Base-by-base conservation (phyloP, 805 yeast species). In the Hagleromyces aurorensis region DNA sequence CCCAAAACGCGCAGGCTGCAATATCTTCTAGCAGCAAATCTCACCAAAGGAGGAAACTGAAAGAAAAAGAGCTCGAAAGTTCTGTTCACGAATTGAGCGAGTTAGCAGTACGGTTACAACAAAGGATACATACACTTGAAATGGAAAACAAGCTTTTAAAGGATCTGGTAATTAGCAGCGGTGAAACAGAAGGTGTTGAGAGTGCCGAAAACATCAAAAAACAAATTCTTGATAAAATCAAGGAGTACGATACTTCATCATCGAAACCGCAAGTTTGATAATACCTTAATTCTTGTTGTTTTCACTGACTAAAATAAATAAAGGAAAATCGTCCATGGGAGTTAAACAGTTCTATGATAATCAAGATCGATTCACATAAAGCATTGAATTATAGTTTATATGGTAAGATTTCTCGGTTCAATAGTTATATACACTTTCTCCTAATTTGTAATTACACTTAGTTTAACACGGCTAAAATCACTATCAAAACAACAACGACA, bases 91-190 rank as follows among this genome's bases (percentile, higher is more conserved):
- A 80, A 36, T 65, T 89, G 44, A 75, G 74, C 44, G 87, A 81
- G 18, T 59, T 72, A 37, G 76, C 87, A 10, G 59, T 64, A 27
- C 62, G 63, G 13, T 65, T 86, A 38, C 94, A 86, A 55, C 67
- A 71, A 48, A 76, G 76, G 50, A 73, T 91, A 35, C 77, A 77
- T 55, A 83, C 89, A 33, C 62, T 89, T 41, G 94, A 87, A 59
- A 84, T 85, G 94, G 98, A 89, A 61, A 89, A 89, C 61, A 72
- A 76, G 49, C 67, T 93, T 56, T 67, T 89, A 44, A 73, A 83
- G 60, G 81, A 80, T 51, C 63, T 91, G 43, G 87, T 89, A 14
- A 78, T 81, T 25, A 89, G 85, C 56, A 81, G 84, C 48, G 79
- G 80, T 32, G 75, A 72, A 33, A 41, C 52, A 16, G 67, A 69